phyloP scores from a whole-genome alignment of 306 rosid genomes.

The Coriaria nepalensis region DNA sequence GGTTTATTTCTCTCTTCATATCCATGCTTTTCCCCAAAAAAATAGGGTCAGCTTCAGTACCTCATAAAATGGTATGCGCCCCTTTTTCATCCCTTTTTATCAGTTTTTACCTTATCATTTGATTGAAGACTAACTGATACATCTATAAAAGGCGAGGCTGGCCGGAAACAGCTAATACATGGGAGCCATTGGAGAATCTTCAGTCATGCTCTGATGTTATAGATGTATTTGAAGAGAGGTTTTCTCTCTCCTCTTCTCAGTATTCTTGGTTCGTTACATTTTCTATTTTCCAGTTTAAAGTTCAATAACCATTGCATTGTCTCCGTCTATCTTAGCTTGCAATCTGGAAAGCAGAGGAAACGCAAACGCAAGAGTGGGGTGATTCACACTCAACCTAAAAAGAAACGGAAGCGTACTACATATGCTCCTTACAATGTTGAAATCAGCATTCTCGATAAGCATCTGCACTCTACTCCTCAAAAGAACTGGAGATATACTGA shows the following conservation, averaged over 20 bases:
- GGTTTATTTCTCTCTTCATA: background rate
- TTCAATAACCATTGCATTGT: background rate
- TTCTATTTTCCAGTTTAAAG: no score
- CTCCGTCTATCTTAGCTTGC: constrained; percentile 30
- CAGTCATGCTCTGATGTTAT: constrained; percentile 73
- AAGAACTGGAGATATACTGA: constrained; percentile 15
- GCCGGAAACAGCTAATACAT: constrained; percentile 88
- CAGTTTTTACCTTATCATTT: constrained; percentile 2
- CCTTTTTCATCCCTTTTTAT: constrained; percentile 2
- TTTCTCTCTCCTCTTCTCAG: constrained; percentile 6
- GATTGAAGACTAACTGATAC: constrained; percentile 9
- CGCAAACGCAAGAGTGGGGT: constrained; percentile 48
- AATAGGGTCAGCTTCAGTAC: constrained; percentile 72
- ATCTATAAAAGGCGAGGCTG: constrained; percentile 62
- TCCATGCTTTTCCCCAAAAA: constrained; percentile 5
- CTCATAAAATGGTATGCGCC: constrained; percentile 74
- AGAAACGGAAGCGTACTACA: constrained; percentile 52
- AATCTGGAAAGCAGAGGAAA: constrained; percentile 37
- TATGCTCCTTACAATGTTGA: constrained; percentile 33
- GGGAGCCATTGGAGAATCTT: constrained; percentile 93
- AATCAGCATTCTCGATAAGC: constrained; percentile 19
- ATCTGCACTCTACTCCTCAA: constrained; percentile 28
- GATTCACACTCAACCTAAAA: constrained; percentile 42
- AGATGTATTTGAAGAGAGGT: constrained; percentile 75
- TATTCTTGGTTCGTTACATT: background rate